Percentiles rank a stretch among this genome's conserved stretches.
phyloP scores from a whole-genome alignment of 2,329 filamentous ascomycete species.

The Didymellaceae sp. region DNA sequence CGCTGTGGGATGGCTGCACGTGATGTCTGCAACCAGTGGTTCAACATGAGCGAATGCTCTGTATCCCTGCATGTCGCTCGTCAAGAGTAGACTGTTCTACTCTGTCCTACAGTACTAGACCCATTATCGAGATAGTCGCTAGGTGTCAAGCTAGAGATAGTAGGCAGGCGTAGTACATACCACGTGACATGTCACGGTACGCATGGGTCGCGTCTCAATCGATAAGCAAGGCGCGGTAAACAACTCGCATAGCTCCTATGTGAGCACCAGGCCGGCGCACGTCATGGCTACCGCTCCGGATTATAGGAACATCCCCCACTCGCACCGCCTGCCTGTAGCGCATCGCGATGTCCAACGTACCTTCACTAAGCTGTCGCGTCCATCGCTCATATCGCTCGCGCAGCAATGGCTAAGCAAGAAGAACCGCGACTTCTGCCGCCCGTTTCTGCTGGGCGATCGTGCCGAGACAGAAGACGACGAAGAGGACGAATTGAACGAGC shows the following conservation, averaged over 20 bases:
- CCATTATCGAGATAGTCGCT: too few species aligned
- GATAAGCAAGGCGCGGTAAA: constrained; percentile 31
- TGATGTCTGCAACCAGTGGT: constrained; percentile 5
- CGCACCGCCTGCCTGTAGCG: constrained; percentile 70
- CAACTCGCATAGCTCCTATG: constrained; percentile 33
- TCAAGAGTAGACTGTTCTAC: too few species aligned
- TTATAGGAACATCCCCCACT: constrained; percentile 72
- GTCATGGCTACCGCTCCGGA: constrained; percentile 69
- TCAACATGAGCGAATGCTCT: too few species aligned
- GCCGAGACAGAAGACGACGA: constrained; percentile 57
- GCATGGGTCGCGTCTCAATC: constrained; percentile 28
- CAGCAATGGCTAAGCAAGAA: constrained; percentile 78
- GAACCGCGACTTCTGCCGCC: constrained; percentile 65
- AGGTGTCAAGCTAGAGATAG: too few species aligned
- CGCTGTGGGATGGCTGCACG: constrained; percentile 5
- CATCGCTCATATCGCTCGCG: constrained; percentile 73
- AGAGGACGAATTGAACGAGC: constrained; percentile 60
- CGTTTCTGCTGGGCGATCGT: constrained; percentile 58
- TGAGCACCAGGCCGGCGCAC: constrained; percentile 37
- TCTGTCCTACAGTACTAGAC: too few species aligned
- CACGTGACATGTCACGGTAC: too few species aligned
- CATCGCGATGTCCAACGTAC: constrained; percentile 70
- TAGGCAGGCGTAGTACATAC: too few species aligned
- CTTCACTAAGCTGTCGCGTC: constrained; percentile 72
- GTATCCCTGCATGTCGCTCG: too few species aligned